Evolutionary conservation across 495 filamentous ascomycete species (phyloP), one percentile per base, ranked within the genome.

Genomic region (Penicillium malachiteum): DNA sequence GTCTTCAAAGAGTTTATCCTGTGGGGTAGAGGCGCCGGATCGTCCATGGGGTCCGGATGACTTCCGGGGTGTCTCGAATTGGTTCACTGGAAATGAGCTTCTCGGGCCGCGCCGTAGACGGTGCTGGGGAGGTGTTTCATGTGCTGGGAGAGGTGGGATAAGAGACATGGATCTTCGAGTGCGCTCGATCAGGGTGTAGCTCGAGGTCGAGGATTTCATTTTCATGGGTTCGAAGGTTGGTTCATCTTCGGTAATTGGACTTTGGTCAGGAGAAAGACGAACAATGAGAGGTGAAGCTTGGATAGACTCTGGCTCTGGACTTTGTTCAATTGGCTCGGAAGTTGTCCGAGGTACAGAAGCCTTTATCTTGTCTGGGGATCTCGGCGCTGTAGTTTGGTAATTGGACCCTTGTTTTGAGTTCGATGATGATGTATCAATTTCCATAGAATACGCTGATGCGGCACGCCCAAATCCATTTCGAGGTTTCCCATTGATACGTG

Each of bases 111-210:
- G 67, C 12, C 63, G 66, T 54, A 69, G 67, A 16, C 68, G 67
- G 10, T 70, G 57, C 8, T 51, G 58, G 16, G 55, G 54, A 33
- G 55, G 52, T 0, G 45, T 18, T 42, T 68, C 65, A 48, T 58
- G 65, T 34, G 53, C 51, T 40, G 52, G 64, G 9, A 59, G 66
- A 43, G 65, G 71, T 37, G 76, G 73, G 41, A 84, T 57, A 8
- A 79, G 68, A 13, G 86, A 89, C 86, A 96, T 93, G 60, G 87
- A 91, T 59, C 85, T 83, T n/a, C 89, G 80, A 1, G 91, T 96
- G 35, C 91, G 86, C 50, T 92, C 84, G 32, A 84, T 74, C 13
- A 96, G 80, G 10, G 70, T 72, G 37, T 63, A 61, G 44, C 35
- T 76, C 75, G 59, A 77, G 68, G 48, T 26, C 41, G 49, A 44